Percentiles rank a stretch among this genome's conserved stretches.
Conservation (phyloP, 73 alveolate species). For the Urostyla sp. region DNA sequence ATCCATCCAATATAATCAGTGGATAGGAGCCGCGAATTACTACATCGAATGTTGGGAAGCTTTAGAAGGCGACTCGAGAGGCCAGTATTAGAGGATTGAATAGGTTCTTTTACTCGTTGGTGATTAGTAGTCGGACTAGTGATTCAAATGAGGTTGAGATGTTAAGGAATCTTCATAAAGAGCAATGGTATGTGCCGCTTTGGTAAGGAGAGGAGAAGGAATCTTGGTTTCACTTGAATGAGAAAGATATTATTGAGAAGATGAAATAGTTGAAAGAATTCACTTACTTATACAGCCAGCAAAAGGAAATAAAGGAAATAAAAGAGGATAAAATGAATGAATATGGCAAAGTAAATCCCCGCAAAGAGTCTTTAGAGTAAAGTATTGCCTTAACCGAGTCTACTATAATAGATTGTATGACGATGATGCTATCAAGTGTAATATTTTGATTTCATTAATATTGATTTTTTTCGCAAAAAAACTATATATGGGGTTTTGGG, state of each 20-base stretch:
- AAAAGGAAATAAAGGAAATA: not conserved
- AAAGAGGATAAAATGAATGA: slow-evolving; percentile 22
- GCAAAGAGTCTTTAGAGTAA: slow-evolving; percentile 10
- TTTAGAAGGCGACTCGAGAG: slow-evolving; percentile 43
- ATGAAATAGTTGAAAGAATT: not conserved
- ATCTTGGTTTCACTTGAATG: slow-evolving; percentile 1
- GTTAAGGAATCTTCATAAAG: slow-evolving; percentile 33
- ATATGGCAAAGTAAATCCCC: slow-evolving; percentile 5
- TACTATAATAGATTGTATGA: not conserved
- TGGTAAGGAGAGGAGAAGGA: not conserved
- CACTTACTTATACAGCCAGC: not conserved
- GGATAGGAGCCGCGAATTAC: slow-evolving; percentile 62
- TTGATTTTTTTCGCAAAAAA: not conserved
- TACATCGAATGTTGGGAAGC: slow-evolving; percentile 60
- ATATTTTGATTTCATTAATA: not conserved
- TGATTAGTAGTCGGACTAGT: slow-evolving; percentile 32
- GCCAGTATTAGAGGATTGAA: slow-evolving; percentile 58
- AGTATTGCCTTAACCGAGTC: not conserved
- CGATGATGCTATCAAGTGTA: not conserved
- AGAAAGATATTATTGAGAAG: not conserved
- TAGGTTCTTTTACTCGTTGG: slow-evolving; percentile 52
- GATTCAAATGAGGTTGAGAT: slow-evolving; percentile 20
- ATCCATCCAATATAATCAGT: slow-evolving; percentile 46
- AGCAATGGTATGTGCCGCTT: slow-evolving; percentile 5
- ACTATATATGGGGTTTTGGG: too few relatives aligned